Percentiles rank a stretch among this genome's conserved stretches.
Evolutionary conservation across 2,329 filamentous ascomycete species (phyloP).

Genomic region (Anthostomella pinea): DNA sequence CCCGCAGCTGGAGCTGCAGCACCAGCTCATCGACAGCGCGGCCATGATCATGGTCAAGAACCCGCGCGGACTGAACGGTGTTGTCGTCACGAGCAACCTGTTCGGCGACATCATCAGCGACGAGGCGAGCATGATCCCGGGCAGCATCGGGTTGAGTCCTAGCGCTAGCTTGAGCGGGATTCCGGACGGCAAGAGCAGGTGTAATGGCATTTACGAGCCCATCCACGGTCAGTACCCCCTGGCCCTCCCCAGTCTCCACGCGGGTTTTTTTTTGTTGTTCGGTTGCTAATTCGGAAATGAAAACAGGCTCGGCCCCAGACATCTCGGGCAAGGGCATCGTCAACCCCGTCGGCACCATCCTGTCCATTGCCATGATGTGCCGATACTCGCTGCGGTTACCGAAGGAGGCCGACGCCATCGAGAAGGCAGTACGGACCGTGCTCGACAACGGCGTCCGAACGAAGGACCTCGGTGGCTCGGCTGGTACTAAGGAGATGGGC

Average conservation of each 20-base stretch:
- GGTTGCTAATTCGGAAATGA: background rate
- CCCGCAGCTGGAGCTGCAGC: constrained; percentile 76
- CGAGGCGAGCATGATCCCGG: constrained; percentile 91
- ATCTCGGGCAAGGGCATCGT: constrained; percentile 90
- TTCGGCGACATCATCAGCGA: constrained; percentile 97
- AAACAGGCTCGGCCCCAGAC: constrained; percentile 77
- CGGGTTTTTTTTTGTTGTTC: background rate
- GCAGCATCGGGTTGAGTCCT: constrained; percentile 82
- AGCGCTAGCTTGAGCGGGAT: constrained; percentile 84
- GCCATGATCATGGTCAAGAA: constrained; percentile 98
- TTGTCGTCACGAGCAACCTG: constrained; percentile 89
- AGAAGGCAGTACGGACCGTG: constrained; percentile 74
- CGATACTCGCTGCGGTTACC: constrained; percentile 84
- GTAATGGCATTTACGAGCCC: constrained; percentile 96
- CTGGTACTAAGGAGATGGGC: constrained; percentile 71
- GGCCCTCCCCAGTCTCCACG: too few species aligned
- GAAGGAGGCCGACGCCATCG: constrained; percentile 73
- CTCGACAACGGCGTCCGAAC: constrained; percentile 79
- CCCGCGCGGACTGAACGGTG: constrained; percentile 80
- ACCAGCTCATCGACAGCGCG: constrained; percentile 94
- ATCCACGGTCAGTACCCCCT: constrained; percentile 76
- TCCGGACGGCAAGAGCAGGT: constrained; percentile 77
- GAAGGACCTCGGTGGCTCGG: constrained; percentile 77
- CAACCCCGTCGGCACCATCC: constrained; percentile 87
- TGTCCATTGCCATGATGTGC: constrained; percentile 94